Conservation (phyloP, 2,329 filamentous ascomycete species). For the Dendrostoma leiphaemia region DNA sequence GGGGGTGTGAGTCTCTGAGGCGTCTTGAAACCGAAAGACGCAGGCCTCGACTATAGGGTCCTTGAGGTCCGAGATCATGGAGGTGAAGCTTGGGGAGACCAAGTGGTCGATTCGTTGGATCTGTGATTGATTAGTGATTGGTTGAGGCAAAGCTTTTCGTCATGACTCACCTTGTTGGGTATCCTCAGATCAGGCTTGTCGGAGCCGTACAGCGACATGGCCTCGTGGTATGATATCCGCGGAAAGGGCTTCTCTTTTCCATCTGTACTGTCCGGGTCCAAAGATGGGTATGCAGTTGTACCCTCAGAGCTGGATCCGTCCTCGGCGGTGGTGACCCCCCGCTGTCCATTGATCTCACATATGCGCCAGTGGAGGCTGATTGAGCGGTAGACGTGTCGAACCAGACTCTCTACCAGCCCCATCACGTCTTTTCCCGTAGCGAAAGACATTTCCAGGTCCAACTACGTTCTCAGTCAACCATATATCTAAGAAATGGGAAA, state of each 20-base stretch:
- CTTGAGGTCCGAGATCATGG: conserved; percentile 70
- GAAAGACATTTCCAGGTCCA: conserved; percentile 94
- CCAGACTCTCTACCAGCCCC: conserved; percentile 46
- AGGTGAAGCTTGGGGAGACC: conserved; percentile 61
- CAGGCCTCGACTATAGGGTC: conserved; percentile 74
- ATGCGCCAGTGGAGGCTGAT: conserved; percentile 41
- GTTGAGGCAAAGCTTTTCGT: no score
- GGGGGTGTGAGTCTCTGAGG: not conserved
- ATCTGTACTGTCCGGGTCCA: conserved; percentile 6
- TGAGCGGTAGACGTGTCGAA: conserved; percentile 53
- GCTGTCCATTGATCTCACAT: conserved; percentile 27
- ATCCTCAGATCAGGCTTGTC: conserved; percentile 92
- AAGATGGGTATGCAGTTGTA: conserved; percentile 21
- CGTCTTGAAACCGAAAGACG: conserved; percentile 58
- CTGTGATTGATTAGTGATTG: conserved; percentile 35
- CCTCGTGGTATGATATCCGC: conserved; percentile 68
- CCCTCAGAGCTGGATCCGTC: not conserved
- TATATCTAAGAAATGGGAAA: not conserved
- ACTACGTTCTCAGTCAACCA: conserved; percentile 41
- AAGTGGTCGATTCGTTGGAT: conserved; percentile 65
- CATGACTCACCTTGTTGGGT: conserved; percentile 59
- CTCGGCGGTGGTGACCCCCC: conserved; percentile 23
- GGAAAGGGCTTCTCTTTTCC: conserved; percentile 42
- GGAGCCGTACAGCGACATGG: conserved; percentile 77
- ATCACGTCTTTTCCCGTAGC: conserved; percentile 71